A percentile compares a stretch with the other conserved stretches of the same genome.
Conservation (phyloP, 495 filamentous ascomycete species). For the Xylaria palmicola region DNA sequence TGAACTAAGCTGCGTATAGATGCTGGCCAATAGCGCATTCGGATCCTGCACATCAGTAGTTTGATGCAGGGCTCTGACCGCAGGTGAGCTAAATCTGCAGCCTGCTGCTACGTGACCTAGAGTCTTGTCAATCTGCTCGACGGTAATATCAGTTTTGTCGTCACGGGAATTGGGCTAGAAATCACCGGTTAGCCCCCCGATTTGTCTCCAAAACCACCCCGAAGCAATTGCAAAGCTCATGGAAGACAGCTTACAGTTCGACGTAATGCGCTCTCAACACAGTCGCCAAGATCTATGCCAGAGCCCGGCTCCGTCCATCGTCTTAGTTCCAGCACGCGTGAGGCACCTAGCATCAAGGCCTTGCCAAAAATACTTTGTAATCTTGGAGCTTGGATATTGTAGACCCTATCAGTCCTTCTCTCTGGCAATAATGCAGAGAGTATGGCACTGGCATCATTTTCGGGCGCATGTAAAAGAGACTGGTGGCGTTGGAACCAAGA, state of each 20-base stretch:
- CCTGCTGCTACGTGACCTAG: conserved; percentile 63
- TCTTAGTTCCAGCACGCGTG: conserved; percentile 58
- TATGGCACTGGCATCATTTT: conserved; percentile 57
- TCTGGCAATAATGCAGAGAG: conserved; percentile 75
- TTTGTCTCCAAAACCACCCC: too few relatives aligned
- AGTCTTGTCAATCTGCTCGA: conserved; percentile 72
- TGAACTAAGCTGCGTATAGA: conserved; percentile 62
- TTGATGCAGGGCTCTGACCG: conserved; percentile 45
- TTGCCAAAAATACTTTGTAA: conserved; percentile 64
- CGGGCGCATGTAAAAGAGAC: conserved; percentile 46
- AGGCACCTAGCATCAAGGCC: conserved; percentile 59
- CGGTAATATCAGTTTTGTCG: conserved; percentile 46
- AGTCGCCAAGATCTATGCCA: conserved; percentile 65
- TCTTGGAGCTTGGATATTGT: conserved; percentile 58
- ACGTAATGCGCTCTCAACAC: conserved; percentile 64
- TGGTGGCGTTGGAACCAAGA: conserved; percentile 63
- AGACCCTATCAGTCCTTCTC: conserved; percentile 72
- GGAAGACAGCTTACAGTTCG: conserved; percentile 53
- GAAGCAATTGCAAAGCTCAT: neutral
- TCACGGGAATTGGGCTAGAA: conserved; percentile 38
- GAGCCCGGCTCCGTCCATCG: conserved; percentile 56
- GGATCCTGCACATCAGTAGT: conserved; percentile 37
- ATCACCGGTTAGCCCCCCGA: neutral
- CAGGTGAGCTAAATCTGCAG: conserved; percentile 67
- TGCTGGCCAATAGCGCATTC: conserved; percentile 48